These are phyloP conservation scores for Ascochyta fabae DNA, from an alignment of 2,329 filamentous ascomycete species.

Conservation along the genomic window DNA sequence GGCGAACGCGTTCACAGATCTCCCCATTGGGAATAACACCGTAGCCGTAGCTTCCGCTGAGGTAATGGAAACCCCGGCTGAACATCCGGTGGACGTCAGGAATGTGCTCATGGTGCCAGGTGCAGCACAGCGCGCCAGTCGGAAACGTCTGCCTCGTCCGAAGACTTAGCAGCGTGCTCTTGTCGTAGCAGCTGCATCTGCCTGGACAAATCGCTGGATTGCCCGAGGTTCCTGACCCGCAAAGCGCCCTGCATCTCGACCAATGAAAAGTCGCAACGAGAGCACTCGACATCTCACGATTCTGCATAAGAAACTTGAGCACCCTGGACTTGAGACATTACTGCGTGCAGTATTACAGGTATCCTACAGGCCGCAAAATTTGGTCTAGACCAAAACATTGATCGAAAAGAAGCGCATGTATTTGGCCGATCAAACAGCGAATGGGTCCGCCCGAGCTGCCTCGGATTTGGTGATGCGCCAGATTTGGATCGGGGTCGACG, in stretches of 20 bases:
- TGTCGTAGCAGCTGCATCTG: constrained; percentile 22
- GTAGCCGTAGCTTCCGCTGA: constrained; percentile 23
- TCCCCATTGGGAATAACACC: constrained; percentile 22
- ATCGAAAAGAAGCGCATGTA: constrained; percentile 7
- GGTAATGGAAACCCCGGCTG: constrained; percentile 32
- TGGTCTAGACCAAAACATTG: constrained; percentile 30
- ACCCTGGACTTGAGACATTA: constrained; percentile 22
- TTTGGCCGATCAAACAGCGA: constrained; percentile 33
- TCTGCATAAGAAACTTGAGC: constrained; percentile 19
- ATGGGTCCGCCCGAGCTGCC: constrained; percentile 26
- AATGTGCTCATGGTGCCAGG: constrained; percentile 19
- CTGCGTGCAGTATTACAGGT: constrained; percentile 27
- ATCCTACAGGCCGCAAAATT: constrained; percentile 20
- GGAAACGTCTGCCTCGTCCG: constrained; percentile 17
- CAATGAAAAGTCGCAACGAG: constrained; percentile 26
- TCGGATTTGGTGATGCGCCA: constrained; percentile 51
- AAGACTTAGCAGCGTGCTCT: constrained; percentile 11
- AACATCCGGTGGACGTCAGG: constrained; percentile 11
- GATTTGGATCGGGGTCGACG: constrained; percentile 65
- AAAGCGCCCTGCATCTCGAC: constrained; percentile 14
- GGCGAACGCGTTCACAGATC: constrained; percentile 23
- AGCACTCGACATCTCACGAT: constrained; percentile 28
- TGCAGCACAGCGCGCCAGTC: constrained; percentile 29
- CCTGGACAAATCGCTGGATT: constrained; percentile 9
- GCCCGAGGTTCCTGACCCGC: constrained; percentile 3